Evolutionary conservation across 2,329 filamentous ascomycete genomes (phyloP).

Genomic region (Dendryphion nanum): DNA sequence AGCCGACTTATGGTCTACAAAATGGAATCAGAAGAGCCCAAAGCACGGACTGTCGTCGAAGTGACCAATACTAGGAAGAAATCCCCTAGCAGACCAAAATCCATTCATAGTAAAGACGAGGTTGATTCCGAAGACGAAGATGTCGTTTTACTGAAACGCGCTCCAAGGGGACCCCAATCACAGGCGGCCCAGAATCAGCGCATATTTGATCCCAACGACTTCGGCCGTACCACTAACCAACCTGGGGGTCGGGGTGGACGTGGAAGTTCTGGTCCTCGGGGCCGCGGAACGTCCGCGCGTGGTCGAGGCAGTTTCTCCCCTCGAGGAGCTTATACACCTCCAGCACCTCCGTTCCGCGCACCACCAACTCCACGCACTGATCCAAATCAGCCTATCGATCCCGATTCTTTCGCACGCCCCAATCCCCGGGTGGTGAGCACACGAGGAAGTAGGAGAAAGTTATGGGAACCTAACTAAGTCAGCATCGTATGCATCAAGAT

Average conservation of each 20-base stretch:
- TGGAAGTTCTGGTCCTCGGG: constrained; percentile 21
- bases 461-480: constrained; percentile 42
- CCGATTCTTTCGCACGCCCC: constrained; percentile 40
- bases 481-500: constrained; percentile 2
- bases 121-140: constrained; percentile 38
- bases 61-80: neutral
- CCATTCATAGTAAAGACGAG: constrained; percentile 21
- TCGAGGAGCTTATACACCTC: constrained; percentile 29
- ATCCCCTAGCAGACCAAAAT: constrained; percentile 21
- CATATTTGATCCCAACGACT: constrained; percentile 50
- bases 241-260: constrained; percentile 31
- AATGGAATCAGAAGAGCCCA: constrained; percentile 30
- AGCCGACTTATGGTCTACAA: constrained; percentile 39
- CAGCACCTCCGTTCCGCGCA: constrained; percentile 24
- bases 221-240: constrained; percentile 39
- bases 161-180: constrained; percentile 33
- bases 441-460: constrained; percentile 35
- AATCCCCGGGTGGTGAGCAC: constrained; percentile 23
- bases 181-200: constrained; percentile 26
- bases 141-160: constrained; percentile 38
- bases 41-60: neutral
- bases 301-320: constrained; percentile 29
- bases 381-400: constrained; percentile 39
- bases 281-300: constrained; percentile 18
- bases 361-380: constrained; percentile 30